A percentile compares a stretch with the other conserved stretches of the same genome.
Evolutionary conservation across 129 eudicot species (phyloP).

Genomic region (Chrysanthemum makinoi): DNA sequence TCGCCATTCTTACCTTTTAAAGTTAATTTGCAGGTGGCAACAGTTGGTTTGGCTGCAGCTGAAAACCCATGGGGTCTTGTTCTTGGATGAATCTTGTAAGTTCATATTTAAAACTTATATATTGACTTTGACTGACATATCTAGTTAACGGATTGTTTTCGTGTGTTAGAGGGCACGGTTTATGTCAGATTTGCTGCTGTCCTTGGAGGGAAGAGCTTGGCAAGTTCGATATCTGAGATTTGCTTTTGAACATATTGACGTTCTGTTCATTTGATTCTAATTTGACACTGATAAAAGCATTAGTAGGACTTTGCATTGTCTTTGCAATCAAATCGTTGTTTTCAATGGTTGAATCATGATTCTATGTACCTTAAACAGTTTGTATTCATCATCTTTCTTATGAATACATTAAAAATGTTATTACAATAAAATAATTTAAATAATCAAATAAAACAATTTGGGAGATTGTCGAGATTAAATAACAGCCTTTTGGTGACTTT

Average conservation of each 20-base stretch:
- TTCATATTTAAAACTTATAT: neutral
- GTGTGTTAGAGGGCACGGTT: conserved; percentile 65
- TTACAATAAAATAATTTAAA: too few relatives aligned
- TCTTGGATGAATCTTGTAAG: conserved; percentile 81
- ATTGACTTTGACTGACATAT: neutral
- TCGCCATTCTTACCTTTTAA: too few relatives aligned
- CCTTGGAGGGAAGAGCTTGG: conserved; percentile 83
- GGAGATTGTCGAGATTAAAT: too few relatives aligned
- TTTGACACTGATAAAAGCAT: conserved; percentile 50
- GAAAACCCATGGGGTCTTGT: conserved; percentile 90
- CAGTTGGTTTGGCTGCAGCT: conserved; percentile 89
- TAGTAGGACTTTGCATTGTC: conserved; percentile 75
- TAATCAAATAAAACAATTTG: too few relatives aligned
- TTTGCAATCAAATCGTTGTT: conserved; percentile 72
- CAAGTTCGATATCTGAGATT: conserved; percentile 64
- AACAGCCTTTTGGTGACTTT: too few relatives aligned
- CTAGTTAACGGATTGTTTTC: conserved; percentile 11
- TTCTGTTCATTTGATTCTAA: neutral
- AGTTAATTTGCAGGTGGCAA: conserved; percentile 63
- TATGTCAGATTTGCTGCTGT: conserved; percentile 84
- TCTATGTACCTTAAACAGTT: too few relatives aligned
- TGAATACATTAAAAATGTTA: too few relatives aligned
- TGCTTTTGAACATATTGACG: conserved; percentile 28
- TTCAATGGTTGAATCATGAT: conserved; percentile 41
- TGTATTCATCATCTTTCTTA: too few relatives aligned